Base-by-base conservation (phyloP, 441 rosid species). In the Bruguiera hainesii region DNA sequence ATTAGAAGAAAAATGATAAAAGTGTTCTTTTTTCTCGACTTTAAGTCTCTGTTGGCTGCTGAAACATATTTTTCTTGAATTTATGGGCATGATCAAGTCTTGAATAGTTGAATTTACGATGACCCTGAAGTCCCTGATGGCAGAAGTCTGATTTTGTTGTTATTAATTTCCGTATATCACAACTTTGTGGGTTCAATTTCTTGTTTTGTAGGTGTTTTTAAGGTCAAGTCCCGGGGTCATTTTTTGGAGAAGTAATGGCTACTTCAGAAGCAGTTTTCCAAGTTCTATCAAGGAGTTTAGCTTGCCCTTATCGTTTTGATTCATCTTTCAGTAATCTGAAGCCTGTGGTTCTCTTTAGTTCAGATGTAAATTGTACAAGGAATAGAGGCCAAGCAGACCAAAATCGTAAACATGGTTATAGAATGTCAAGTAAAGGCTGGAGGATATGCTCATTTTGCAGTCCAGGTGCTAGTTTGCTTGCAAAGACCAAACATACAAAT, bases 181-280 rank as follows among this genome's bases (percentile, higher is more conserved):
- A 57, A 37, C 7, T 46, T 56, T 33, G 11, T 50, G 51, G 18
- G 7, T n/a, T 60, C 37, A 21, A 5, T 61, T 61, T 6, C 26
- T 23, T 42, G 30, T 35, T 46, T 56, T 50, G 10, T 33, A 64
- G 64, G 16, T 59, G 8, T 57, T 33, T 30, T 63, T 28, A 29
- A 39, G 48, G n/a, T 46, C 0, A 8, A 57, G 31, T 39, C 63
- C 46, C 9, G 50, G 23, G 26, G 26, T 57, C 30, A 13, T 71
- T 30, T 30, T 31, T 35, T 29, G 55, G 28, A 37, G 61, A 60
- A 11, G 23, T 5, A 59, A 85, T 88, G 87, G 84, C 85, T 23
- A 65, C 83, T 77, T 63, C 80, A 52, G 79, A 80, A 67, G 78
- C 82, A 46, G 65, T 65, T 77, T 48, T 87, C 26, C 77, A 69